phyloP scores from a whole-genome alignment of 139 green algal species.

The Nannochloris sp. region DNA sequence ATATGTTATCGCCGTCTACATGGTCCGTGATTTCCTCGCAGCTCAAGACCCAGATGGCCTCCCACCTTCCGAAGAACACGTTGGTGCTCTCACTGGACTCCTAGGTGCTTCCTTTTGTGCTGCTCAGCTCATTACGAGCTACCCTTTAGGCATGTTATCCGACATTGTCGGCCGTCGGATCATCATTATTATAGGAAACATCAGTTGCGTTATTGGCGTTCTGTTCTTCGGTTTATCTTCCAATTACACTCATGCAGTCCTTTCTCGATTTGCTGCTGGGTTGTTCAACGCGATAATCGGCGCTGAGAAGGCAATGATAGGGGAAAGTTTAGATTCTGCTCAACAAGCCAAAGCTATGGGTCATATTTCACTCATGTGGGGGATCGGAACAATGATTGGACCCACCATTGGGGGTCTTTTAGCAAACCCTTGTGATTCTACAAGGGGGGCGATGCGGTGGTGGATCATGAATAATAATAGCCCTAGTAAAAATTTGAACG shows the following conservation, averaged over 20 bases:
- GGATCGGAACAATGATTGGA: constrained; percentile 18
- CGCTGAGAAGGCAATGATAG: constrained; percentile 41
- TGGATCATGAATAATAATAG: too few species aligned
- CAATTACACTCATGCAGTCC: constrained; percentile 32
- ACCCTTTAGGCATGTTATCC: constrained; percentile 34
- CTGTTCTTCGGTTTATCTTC: constrained; percentile 48
- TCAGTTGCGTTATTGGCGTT: constrained; percentile 25
- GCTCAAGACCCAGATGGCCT: background rate
- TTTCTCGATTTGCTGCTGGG: constrained; percentile 33
- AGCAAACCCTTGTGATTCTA: constrained; percentile 19
- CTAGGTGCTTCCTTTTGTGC: constrained; percentile 46
- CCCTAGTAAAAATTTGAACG: too few species aligned
- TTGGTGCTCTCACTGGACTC: constrained; percentile 39
- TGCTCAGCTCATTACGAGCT: constrained; percentile 40
- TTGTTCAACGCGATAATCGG: constrained; percentile 62
- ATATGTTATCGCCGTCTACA: constrained; percentile 55
- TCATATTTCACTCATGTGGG: constrained; percentile 11
- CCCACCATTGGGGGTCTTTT: constrained; percentile 23
- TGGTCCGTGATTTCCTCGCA: constrained; percentile 46
- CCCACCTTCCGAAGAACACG: constrained; percentile 25
- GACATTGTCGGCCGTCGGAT: constrained; percentile 53
- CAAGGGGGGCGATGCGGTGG: too few species aligned
- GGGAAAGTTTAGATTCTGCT: constrained; percentile 2
- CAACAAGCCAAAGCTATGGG: constrained; percentile 17
- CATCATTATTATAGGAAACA: constrained; percentile 54